Evolutionary conservation across 225 moss, liverwort and hornwort species (phyloP).

Genomic region (Thuidium tamariscinum): DNA sequence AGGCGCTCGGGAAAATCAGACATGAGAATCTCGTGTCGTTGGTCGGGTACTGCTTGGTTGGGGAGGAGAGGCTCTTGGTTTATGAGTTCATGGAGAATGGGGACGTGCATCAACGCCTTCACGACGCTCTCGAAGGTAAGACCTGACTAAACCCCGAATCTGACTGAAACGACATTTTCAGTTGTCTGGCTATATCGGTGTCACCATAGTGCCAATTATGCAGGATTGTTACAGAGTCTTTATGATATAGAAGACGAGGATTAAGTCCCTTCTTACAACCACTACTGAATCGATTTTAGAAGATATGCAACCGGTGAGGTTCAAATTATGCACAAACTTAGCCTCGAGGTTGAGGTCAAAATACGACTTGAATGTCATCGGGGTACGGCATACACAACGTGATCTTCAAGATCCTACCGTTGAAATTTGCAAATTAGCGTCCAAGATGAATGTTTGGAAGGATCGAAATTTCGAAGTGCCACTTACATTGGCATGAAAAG

Average conservation of each 20-base stretch:
- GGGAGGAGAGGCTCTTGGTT: constrained; percentile 49
- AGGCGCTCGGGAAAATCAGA: constrained; percentile 46
- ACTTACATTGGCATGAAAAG: background rate
- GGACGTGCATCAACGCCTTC: constrained; percentile 53
- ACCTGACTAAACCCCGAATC: background rate
- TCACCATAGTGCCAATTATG: background rate
- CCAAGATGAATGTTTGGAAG: background rate
- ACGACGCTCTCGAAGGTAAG: constrained; percentile 52
- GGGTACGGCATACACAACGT: background rate
- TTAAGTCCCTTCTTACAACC: background rate
- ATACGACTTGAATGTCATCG: background rate
- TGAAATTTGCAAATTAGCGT: background rate
- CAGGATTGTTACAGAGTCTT: background rate
- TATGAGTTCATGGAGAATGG: constrained; percentile 72
- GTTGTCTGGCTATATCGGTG: background rate
- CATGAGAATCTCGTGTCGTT: constrained; percentile 63
- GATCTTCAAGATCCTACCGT: background rate
- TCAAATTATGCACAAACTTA: background rate
- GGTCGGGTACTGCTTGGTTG: constrained; percentile 68
- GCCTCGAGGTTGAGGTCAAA: background rate
- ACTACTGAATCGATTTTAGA: background rate
- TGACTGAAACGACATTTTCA: background rate
- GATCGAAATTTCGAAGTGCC: background rate
- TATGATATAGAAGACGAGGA: background rate
- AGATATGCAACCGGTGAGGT: background rate